Evolutionary conservation across 805 yeast species (phyloP).

Genomic region (Saturnispora halmiae): DNA sequence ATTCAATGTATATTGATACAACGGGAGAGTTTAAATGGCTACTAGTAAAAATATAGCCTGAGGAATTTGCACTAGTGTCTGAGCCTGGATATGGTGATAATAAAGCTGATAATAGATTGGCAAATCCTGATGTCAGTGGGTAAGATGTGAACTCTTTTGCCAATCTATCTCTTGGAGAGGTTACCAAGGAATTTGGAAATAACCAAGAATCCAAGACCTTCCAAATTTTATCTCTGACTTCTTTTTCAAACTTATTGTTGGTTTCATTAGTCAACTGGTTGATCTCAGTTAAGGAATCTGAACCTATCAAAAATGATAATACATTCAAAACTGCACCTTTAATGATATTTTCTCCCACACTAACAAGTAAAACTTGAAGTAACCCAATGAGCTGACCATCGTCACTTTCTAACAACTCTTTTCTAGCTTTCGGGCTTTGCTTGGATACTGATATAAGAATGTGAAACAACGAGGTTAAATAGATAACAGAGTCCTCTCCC

Average conservation of each 20-base stretch:
- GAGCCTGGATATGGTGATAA: conserved; percentile 29
- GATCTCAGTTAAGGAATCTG: conserved; percentile 28
- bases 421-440: conserved; percentile 30
- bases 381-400: conserved; percentile 23
- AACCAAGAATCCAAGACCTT: conserved; percentile 60
- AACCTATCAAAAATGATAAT: conserved; percentile 46
- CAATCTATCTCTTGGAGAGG: conserved; percentile 31
- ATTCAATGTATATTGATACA: conserved; percentile 73
- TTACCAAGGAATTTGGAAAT: conserved; percentile 26
- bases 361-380: conserved; percentile 3
- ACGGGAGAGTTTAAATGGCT: conserved; percentile 44
- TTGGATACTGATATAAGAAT: conserved; percentile 47
- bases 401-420: conserved; percentile 28
- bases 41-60: conserved; percentile 38
- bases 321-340: conserved; percentile 48
- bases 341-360: conserved; percentile 24
- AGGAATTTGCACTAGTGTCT: conserved; percentile 28
- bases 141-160: conserved; percentile 8
- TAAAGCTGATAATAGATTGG: conserved; percentile 38
- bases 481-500: conserved; percentile 71
- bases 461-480: conserved; percentile 65
- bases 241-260: conserved; percentile 4
- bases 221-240: conserved; percentile 49
- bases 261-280: conserved; percentile 1
- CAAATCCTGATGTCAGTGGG: conserved; percentile 40